Evolutionary conservation across 176 grass and related monocot species (phyloP).

Genomic region (Pontederia paniculata): DNA sequence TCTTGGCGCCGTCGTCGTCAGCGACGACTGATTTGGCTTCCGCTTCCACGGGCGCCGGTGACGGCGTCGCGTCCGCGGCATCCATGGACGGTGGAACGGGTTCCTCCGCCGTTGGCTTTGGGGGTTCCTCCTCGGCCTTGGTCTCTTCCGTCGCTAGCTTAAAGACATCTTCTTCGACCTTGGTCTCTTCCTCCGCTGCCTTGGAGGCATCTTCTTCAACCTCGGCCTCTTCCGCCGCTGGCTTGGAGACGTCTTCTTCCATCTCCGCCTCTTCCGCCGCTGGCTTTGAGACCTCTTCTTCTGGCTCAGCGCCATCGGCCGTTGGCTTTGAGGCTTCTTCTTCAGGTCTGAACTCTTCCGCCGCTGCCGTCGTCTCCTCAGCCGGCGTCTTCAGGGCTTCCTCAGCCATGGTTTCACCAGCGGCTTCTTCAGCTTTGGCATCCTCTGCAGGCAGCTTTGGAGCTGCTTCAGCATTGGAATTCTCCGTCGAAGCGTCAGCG

Average conservation of each 20-base stretch:
- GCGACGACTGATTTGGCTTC: constrained; percentile 41
- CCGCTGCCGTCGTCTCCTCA: constrained; percentile 1
- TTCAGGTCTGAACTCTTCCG: too few relatives aligned
- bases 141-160: constrained; percentile 6
- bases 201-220: background rate
- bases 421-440: background rate
- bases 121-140: background rate
- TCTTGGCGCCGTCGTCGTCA: constrained; percentile 46
- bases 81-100: background rate
- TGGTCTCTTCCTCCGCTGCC: constrained; percentile 2
- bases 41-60: constrained; percentile 22
- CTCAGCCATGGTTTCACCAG: constrained; percentile 13
- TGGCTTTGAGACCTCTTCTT: background rate
- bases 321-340: constrained; percentile 1
- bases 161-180: constrained; percentile 22
- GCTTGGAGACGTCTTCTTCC: constrained; percentile 10
- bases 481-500: background rate
- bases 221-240: constrained; percentile 4
- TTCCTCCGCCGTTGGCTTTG: constrained; percentile 18
- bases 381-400: constrained; percentile 10
- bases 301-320: background rate
- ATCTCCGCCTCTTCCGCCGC: constrained; percentile 6
- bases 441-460: background rate
- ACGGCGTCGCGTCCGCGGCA: constrained; percentile 2
- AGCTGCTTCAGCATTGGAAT: background rate